Evolutionary conservation across 108 stramenopile species (phyloP).

Genomic region (Skeletonema grethae): DNA sequence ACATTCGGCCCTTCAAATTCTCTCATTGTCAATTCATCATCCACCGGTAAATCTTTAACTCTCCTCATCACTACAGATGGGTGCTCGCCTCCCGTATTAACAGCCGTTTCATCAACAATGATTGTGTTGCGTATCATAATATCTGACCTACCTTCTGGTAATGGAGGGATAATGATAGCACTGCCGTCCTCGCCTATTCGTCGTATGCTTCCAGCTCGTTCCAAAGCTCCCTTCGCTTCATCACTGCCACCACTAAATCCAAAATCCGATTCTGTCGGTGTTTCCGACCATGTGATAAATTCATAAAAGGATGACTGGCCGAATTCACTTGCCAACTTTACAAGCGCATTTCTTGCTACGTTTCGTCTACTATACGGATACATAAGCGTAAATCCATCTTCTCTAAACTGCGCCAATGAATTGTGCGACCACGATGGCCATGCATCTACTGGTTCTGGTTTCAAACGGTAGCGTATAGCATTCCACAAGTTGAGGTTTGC

Average conservation of each 20-base stretch:
- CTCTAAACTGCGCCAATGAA: slow-evolving; percentile 25
- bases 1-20: slow-evolving; percentile 43
- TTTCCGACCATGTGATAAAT: slow-evolving; percentile 37
- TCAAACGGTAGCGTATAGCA: slow-evolving; percentile 18
- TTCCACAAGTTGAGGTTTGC: slow-evolving; percentile 30
- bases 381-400: slow-evolving; percentile 33
- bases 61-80: slow-evolving; percentile 40
- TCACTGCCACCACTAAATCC: slow-evolving; percentile 6
- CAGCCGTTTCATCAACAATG: background rate
- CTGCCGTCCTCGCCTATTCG: slow-evolving; percentile 24
- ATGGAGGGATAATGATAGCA: slow-evolving; percentile 12
- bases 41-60: slow-evolving; percentile 41
- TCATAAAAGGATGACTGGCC: slow-evolving; percentile 33
- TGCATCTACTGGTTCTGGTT: slow-evolving; percentile 28
- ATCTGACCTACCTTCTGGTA: slow-evolving; percentile 31
- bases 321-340: slow-evolving; percentile 29
- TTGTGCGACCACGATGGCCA: slow-evolving; percentile 47
- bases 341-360: slow-evolving; percentile 25
- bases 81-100: background rate
- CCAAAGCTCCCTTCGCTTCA: background rate
- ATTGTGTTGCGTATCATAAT: slow-evolving; percentile 45
- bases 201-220: slow-evolving; percentile 17
- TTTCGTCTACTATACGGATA: slow-evolving; percentile 15
- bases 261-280: slow-evolving; percentile 1
- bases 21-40: slow-evolving; percentile 47